Base-by-base conservation (phyloP, 2,329 filamentous ascomycete species). In the Leptographium radiaticola region DNA sequence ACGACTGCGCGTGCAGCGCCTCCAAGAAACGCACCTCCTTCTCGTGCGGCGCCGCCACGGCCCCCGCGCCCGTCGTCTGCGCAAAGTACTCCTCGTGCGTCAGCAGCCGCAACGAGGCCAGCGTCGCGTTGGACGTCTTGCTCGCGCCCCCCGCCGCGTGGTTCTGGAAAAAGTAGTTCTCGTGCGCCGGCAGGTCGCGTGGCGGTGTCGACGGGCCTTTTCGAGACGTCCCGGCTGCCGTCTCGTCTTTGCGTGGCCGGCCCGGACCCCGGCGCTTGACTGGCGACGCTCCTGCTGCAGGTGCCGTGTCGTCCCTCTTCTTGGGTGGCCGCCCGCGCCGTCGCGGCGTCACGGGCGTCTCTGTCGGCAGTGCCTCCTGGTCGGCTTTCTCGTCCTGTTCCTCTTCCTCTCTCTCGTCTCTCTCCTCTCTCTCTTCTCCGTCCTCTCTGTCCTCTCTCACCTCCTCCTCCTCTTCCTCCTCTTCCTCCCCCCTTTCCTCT, bases 91-190 rank as follows among this genome's bases (percentile, higher is more conserved):
- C 89, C 55, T 97, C 90, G 63, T 96, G 90, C 1, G 87, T 89
- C 54, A 97, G 80, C 12, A 95, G 73, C 5, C 80, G 74, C 38
- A 94, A 72, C 6, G 84, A 82, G 0, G 84, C 77, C 6, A 97
- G 74, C 0, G 82, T 95, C 59, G 93, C 93, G 64, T 87, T 86
- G 1, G 90, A 96, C 0, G 91, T 95, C 68, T 90, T 90, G 50
- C n/a, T n/a, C n/a, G 81, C 75, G 5, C 82, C 78, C 2, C 88
- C 89, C 0, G 87, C 83, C 49, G 88, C 84, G 65, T 89, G 84
- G 65, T 95, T 96, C 64, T 97, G 88, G 64, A 85, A 87, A 67
- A 98, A 97, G 71, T 94, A 98, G 60, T 86, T 80, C 67, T 97
- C 93, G 64, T 96, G 88, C 0, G 90, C 76, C 6, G 90, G 87